Conservation (phyloP, 306 rosid species). For the Trifolium fragiferum region DNA sequence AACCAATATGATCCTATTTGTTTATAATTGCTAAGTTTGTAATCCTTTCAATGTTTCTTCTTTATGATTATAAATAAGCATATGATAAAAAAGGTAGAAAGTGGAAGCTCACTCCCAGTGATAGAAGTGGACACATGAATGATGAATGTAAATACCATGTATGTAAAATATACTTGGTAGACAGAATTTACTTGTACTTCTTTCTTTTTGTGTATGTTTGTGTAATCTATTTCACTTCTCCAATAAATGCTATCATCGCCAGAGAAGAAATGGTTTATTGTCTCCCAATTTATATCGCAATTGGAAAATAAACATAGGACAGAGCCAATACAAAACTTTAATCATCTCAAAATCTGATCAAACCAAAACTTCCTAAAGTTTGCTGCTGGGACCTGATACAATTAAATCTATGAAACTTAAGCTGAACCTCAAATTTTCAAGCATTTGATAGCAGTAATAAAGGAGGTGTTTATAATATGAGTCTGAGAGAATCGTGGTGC, state of each 20-base stretch:
- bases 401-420: conserved; percentile 21
- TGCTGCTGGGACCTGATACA: conserved; percentile 8
- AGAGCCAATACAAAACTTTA: not conserved
- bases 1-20: not conserved
- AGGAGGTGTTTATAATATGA: not conserved
- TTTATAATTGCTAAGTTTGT: not conserved
- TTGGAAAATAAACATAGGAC: not conserved
- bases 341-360: conserved; percentile 35
- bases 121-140: not conserved
- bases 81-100: not conserved
- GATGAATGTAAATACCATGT: not conserved
- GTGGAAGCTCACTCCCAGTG: not conserved
- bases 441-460: not conserved
- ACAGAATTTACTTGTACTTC: not conserved
- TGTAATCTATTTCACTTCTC: conserved; percentile 25
- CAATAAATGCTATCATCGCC: not conserved
- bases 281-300: not conserved
- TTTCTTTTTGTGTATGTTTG: not conserved
- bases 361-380: conserved; percentile 36
- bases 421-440: conserved; percentile 26
- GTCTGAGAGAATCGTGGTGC: not conserved
- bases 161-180: not conserved
- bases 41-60: not conserved
- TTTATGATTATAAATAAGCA: not conserved
- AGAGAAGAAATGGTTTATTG: not conserved